Evolutionary conservation across 1,284 basidiomycete genomes (phyloP).

Genomic region (Xanthoconium separans): DNA sequence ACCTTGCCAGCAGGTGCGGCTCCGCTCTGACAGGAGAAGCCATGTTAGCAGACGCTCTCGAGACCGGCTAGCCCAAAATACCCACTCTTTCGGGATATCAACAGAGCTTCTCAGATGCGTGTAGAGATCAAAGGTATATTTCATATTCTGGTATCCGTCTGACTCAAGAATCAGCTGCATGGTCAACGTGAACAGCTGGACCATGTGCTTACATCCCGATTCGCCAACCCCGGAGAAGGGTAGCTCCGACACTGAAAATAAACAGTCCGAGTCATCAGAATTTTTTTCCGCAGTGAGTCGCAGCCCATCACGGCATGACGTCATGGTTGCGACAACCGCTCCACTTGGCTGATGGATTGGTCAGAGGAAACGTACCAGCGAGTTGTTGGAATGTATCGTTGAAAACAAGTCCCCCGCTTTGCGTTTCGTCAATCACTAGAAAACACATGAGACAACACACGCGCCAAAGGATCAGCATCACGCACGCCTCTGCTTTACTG

Average conservation of each 20-base stretch:
- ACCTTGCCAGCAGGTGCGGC: slow-evolving; percentile 17
- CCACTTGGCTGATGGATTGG: background rate
- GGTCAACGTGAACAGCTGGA: slow-evolving; percentile 3
- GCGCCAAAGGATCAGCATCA: background rate
- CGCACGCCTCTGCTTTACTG: slow-evolving; percentile 23
- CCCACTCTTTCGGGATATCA: slow-evolving; percentile 42
- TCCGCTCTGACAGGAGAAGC: slow-evolving; percentile 19
- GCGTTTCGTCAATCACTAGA: slow-evolving; percentile 46
- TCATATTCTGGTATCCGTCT: slow-evolving; percentile 46
- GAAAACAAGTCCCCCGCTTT: slow-evolving; percentile 50
- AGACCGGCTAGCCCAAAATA: background rate
- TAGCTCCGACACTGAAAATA: slow-evolving; percentile 18
- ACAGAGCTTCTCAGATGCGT: slow-evolving; percentile 45
- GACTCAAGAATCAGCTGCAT: slow-evolving; percentile 1
- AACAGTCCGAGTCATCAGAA: background rate
- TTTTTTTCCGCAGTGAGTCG: background rate
- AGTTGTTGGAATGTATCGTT: slow-evolving; percentile 56
- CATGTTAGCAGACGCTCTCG: background rate
- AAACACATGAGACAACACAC: slow-evolving; percentile 1
- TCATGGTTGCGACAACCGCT: slow-evolving; percentile 11
- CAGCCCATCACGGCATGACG: slow-evolving; percentile 1
- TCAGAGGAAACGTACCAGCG: slow-evolving; percentile 16
- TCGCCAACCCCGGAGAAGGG: slow-evolving; percentile 40
- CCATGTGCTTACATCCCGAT: slow-evolving; percentile 43
- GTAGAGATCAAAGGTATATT: slow-evolving; percentile 47